Conservation (phyloP, 2,329 filamentous ascomycete genomes). For the Phialemonium atrogriseum region DNA sequence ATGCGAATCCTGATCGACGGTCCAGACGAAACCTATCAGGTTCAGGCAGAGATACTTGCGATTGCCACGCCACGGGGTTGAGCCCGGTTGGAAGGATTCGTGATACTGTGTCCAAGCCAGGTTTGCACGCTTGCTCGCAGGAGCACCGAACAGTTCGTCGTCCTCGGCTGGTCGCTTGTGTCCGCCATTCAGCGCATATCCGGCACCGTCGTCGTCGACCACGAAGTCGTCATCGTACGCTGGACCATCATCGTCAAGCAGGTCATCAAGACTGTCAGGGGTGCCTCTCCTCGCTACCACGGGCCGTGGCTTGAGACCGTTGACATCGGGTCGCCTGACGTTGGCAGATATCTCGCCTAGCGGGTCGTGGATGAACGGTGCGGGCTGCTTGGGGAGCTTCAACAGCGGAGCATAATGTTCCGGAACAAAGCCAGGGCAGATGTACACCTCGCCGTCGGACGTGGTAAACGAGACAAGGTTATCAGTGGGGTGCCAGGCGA, state of each 20-base stretch:
- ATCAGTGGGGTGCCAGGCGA: slow-evolving; percentile 84
- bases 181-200: slow-evolving; percentile 58
- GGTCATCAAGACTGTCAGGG: slow-evolving; percentile 71
- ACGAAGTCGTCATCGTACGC: slow-evolving; percentile 72
- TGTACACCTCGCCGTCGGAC: slow-evolving; percentile 86
- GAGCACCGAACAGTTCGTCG: slow-evolving; percentile 40
- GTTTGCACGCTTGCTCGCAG: slow-evolving; percentile 40
- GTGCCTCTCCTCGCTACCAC: slow-evolving; percentile 52
- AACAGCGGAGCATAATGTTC: slow-evolving; percentile 49
- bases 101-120: slow-evolving; percentile 60
- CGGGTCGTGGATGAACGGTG: slow-evolving; percentile 80
- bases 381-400: slow-evolving; percentile 56
- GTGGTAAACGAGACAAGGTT: slow-evolving; percentile 91
- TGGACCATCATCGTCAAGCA: slow-evolving; percentile 51
- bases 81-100: slow-evolving; percentile 82
- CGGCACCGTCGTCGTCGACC: slow-evolving; percentile 88
- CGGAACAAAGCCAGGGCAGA: slow-evolving; percentile 64
- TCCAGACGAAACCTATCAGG: slow-evolving; percentile 91
- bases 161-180: slow-evolving; percentile 42
- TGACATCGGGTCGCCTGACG: slow-evolving; percentile 44
- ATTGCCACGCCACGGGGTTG: slow-evolving; percentile 92
- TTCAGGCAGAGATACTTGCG: slow-evolving; percentile 91
- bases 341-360: slow-evolving; percentile 63
- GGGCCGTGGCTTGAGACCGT: slow-evolving; percentile 45
- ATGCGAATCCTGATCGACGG: slow-evolving; percentile 86